Base-by-base conservation (phyloP, 2,329 filamentous ascomycete species). In the Pseudonectria foliicola region DNA sequence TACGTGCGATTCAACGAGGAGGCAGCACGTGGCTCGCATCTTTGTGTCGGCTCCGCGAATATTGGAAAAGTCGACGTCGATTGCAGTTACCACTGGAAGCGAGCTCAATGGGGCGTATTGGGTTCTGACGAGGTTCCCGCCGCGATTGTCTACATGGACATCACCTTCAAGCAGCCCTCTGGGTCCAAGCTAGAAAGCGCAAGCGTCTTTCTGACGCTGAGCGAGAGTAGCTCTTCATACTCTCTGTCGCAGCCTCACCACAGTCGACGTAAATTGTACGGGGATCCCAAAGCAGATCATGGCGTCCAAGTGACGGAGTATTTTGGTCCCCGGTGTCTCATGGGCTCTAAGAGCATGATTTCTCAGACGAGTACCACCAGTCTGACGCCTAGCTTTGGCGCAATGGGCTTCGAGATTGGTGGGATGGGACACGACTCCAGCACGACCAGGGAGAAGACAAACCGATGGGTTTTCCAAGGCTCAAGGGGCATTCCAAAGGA, bases 61-160 rank as follows among this genome's bases (percentile, higher is more conserved):
- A 37, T 47, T 28, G 43, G 43, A 26, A 43, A 43, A 25, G 43
- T 48, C 23, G 34, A 48, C 11, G 32, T 48, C 26, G 45, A 48
- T 33, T 45, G 43, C 39, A 42, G 38, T 15, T 49, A 41, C 32
- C 35, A 34, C 16, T 46, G 40, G 39, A 40, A 35, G 18, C 33
- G 39, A 26, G 34, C 43, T 6, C 38, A 40, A 39, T 49, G 46
- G 43, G 45, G 45, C 13, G 31, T 42, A 11, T 23, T 49, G 8
- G 43, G 37, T 13, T 13, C 7, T 11, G 14, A 34, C 24, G 31
- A 26, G 23, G 34, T 24, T 14, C 40, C 44, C 0, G 46, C 43
- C 3, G 45, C 43, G 25, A 41, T 45, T 29, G 38, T 49, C 2
- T 49, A 44, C 31, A 41, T 49, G 33, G 44, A 49, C 27, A 32